These are phyloP conservation scores for Tuber microsphaerosporum DNA, from an alignment of 495 filamentous ascomycete genomes.

Conservation along the genomic window DNA sequence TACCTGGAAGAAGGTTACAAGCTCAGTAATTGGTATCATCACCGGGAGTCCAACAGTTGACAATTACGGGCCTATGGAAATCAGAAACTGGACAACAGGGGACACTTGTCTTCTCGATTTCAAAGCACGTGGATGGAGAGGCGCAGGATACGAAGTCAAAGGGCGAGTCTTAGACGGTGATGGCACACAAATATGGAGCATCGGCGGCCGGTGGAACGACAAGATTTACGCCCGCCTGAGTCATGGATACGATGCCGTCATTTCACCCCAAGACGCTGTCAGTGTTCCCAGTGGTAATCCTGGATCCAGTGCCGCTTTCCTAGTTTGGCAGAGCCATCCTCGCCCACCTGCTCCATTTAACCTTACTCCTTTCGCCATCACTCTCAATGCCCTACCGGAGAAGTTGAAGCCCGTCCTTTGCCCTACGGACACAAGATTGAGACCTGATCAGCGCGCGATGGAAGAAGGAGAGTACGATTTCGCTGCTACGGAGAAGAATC, in stretches of 20 bases:
- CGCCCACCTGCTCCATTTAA: slow-evolving; percentile 88
- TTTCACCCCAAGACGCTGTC: slow-evolving; percentile 46
- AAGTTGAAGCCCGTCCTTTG: slow-evolving; percentile 64
- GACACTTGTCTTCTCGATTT: slow-evolving; percentile 88
- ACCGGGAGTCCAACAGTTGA: slow-evolving; percentile 95
- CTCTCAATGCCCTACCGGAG: slow-evolving; percentile 81
- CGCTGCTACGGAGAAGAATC: slow-evolving; percentile 87
- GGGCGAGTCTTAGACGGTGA: slow-evolving; percentile 72
- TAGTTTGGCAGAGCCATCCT: slow-evolving; percentile 83
- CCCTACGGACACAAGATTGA: slow-evolving; percentile 82
- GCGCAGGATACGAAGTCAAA: slow-evolving; percentile 72
- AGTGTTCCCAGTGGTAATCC: slow-evolving; percentile 47
- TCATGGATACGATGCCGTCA: slow-evolving; percentile 74
- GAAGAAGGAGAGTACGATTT: slow-evolving; percentile 93
- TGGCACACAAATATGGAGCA: slow-evolving; percentile 71
- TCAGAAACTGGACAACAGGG: slow-evolving; percentile 93
- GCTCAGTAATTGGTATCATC: slow-evolving; percentile 95
- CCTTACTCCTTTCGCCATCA: slow-evolving; percentile 89
- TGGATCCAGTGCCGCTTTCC: slow-evolving; percentile 61
- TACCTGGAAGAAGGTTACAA: slow-evolving; percentile 98
- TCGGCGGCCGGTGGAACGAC: slow-evolving; percentile 95
- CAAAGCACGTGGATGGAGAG: slow-evolving; percentile 92
- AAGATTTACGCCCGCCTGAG: slow-evolving; percentile 91
- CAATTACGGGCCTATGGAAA: slow-evolving; percentile 95
- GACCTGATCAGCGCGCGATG: slow-evolving; percentile 97